These are phyloP conservation scores for Graphilbum sp. DNA, from an alignment of 2,329 filamentous ascomycete species.

Conservation along the genomic window DNA sequence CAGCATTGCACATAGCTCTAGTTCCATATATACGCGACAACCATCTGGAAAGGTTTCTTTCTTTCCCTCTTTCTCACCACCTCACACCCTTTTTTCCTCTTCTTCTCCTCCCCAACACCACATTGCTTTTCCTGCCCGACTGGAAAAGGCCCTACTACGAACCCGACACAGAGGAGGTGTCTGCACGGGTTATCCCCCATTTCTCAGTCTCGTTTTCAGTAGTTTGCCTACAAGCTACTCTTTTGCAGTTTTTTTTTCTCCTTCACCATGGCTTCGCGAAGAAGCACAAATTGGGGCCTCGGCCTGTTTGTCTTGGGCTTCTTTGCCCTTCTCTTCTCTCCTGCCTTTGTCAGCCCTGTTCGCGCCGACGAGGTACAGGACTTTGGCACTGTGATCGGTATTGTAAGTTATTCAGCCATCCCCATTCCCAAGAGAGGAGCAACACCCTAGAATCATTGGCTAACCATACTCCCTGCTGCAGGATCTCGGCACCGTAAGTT, in stretches of 20 bases:
- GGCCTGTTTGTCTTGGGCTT: slow-evolving; percentile 84
- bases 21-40: not conserved
- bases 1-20: slow-evolving; percentile 3
- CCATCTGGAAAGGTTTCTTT: not conserved
- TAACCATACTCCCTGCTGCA: slow-evolving; percentile 18
- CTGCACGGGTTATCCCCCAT: too few species aligned
- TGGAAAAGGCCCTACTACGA: not conserved
- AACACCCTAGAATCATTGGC: too few species aligned
- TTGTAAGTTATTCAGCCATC: slow-evolving; percentile 26
- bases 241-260: slow-evolving; percentile 5
- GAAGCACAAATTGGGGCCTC: slow-evolving; percentile 24
- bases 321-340: slow-evolving; percentile 76
- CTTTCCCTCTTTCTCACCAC: not conserved
- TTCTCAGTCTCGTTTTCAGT: too few species aligned
- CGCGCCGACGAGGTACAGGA: slow-evolving; percentile 57
- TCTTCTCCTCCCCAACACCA: not conserved
- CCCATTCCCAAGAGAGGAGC: too few species aligned
- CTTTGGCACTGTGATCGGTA: slow-evolving; percentile 85
- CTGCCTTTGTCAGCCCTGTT: slow-evolving; percentile 68
- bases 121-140: not conserved
- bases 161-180: not conserved
- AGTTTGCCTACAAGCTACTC: not conserved
- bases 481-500: slow-evolving; percentile 53
- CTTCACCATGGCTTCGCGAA: slow-evolving; percentile 9
- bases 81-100: slow-evolving; percentile 9